These are phyloP conservation scores for Dactylellina parvicollis DNA, from an alignment of 2,329 filamentous ascomycete species.

Conservation along the genomic window DNA sequence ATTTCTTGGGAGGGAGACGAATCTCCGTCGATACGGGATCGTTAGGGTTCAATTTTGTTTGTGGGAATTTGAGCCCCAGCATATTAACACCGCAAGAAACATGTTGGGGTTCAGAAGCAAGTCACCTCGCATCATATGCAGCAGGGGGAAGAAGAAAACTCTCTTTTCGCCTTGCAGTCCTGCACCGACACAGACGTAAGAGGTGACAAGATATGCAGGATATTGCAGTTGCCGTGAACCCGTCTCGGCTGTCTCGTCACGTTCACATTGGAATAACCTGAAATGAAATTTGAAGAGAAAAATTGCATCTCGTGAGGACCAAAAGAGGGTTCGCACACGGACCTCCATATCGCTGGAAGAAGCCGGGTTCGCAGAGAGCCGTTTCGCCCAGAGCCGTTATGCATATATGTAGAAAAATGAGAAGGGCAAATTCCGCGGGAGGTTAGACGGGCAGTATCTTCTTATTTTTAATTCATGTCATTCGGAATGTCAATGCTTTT, in stretches of 20 bases:
- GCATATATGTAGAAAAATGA: not conserved
- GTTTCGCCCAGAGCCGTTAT: constrained; percentile 23
- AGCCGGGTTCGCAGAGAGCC: too few species aligned
- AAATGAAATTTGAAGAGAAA: too few species aligned
- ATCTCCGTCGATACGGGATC: constrained; percentile 43
- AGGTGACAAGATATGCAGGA: constrained; percentile 46
- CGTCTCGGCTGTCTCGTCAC: too few species aligned
- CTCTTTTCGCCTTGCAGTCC: constrained; percentile 30
- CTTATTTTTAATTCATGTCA: too few species aligned
- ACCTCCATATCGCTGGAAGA: constrained; percentile 26
- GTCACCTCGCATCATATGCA: constrained; percentile 53
- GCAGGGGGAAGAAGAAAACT: constrained; percentile 35
- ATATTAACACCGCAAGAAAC: constrained; percentile 1
- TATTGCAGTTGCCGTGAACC: constrained; percentile 3
- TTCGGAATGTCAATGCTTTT: constrained; percentile 29
- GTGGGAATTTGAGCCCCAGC: constrained; percentile 26
- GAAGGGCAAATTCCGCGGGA: constrained; percentile 34
- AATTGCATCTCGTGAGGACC: too few species aligned
- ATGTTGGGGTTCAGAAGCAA: constrained; percentile 52
- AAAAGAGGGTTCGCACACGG: constrained; percentile 37
- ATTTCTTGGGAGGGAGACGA: constrained; percentile 7
- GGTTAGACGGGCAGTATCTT: not conserved
- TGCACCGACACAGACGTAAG: constrained; percentile 29
- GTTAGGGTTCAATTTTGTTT: not conserved
- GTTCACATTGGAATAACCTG: too few species aligned